A percentile compares a stretch with the other conserved stretches of the same genome.
phyloP scores from a whole-genome alignment of 345 rosid genomes.

The Brassica incana region DNA sequence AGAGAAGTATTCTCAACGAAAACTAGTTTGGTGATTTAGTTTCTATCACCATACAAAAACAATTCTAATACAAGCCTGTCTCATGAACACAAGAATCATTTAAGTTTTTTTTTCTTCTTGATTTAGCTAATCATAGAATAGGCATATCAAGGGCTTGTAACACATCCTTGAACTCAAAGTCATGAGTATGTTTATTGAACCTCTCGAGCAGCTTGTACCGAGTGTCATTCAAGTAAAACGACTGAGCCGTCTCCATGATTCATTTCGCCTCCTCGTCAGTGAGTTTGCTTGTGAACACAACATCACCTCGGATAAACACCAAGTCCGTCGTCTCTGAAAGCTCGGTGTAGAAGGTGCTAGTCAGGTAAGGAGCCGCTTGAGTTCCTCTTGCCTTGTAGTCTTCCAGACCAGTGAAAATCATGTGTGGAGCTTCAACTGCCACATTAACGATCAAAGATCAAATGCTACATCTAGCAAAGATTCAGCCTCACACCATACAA shows the following conservation, averaged over 20 bases:
- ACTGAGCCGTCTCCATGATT: conserved; percentile 87
- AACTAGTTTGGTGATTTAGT: too few relatives aligned
- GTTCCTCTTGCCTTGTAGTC: conserved; percentile 98
- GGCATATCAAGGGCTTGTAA: conserved; percentile 81
- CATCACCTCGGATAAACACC: conserved; percentile 86
- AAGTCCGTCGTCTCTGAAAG: conserved; percentile 77
- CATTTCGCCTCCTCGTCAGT: conserved; percentile 81
- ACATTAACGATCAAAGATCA: not conserved
- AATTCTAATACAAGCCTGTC: too few relatives aligned
- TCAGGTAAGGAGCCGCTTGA: conserved; percentile 85
- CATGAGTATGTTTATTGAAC: conserved; percentile 73
- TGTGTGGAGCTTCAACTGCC: conserved; percentile 91
- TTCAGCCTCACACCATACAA: too few relatives aligned
- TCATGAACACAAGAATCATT: too few relatives aligned
- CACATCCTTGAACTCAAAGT: conserved; percentile 91
- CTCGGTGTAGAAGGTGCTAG: conserved; percentile 69
- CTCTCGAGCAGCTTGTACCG: conserved; percentile 76
- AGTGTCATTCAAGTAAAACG: conserved; percentile 77
- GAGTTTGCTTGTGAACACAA: conserved; percentile 89
- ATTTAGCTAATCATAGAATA: conserved; percentile 40
- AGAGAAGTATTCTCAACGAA: too few relatives aligned
- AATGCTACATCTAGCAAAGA: not conserved
- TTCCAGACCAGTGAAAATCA: conserved; percentile 89
- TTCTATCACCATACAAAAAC: too few relatives aligned
- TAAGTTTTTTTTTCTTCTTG: not conserved